Evolutionary conservation across 2,329 filamentous ascomycete genomes (phyloP), one percentile per base, ranked within the genome.

Genomic region (Aspergillus novoparasiticus): DNA sequence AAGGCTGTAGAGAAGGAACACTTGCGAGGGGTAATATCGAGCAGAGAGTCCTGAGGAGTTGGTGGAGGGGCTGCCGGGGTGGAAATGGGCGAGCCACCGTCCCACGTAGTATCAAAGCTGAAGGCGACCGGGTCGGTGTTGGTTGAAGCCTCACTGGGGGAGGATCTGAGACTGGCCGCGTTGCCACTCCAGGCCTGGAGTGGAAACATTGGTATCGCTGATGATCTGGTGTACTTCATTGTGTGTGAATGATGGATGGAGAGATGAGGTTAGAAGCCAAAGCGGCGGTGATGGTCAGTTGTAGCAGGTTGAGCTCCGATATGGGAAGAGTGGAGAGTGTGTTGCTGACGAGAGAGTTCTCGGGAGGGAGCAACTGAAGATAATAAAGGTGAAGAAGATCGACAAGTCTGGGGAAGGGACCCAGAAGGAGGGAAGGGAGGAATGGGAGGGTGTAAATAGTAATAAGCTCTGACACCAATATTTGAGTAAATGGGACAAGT

Each of bases 21-120:
- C 66, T 79, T 80, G 73, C 77, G 77, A 11, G 78, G 78, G 41
- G 72, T 73, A 67, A 80, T 79, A 60, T 80, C 78, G 54, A 78
- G 74, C 2, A 79, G 67, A 21, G 73, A 72, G 66, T 80, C 75
- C 66, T 66, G 75, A 12, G 76, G 76, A 28, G 77, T 76, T 16
- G 78, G 76, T 36, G 78, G 77, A 23, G 78, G 78, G 21, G 78
- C 76, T 23, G 76, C 75, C 21, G 77, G 77, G n/a, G 74, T 60
- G 16, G 71, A 69, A 34, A 68, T 65, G 2, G 68, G 68, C 23
- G 71, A 73, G 61, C 64, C 65, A 28, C 65, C 58, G 16, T 66
- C 69, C 58, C 64, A 72, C 34, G 65, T 63, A 50, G 67, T 68
- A 64, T 64, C 66, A 58, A 65, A 74, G 64, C 71, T 75, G 69